phyloP scores from a whole-genome alignment of 805 yeast species.

The Scheffersomyces coipomensis region DNA sequence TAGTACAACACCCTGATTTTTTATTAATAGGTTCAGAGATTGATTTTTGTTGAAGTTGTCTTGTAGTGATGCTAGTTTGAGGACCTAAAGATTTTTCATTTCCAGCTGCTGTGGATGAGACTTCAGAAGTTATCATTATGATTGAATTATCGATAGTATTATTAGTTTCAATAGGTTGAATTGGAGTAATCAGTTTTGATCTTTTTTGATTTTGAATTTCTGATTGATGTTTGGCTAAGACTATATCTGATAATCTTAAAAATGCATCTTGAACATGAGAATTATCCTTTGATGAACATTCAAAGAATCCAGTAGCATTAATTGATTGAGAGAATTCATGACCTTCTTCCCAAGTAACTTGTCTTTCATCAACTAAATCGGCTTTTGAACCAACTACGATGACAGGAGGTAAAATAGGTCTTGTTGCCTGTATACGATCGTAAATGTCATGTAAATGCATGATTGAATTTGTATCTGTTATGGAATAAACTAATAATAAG shows the following conservation, averaged over 20 bases:
- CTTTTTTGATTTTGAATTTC: neutral
- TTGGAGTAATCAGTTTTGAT: neutral
- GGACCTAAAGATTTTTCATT: neutral
- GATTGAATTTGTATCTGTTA: conserved; percentile 24
- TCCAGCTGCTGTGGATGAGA: neutral
- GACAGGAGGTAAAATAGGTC: conserved; percentile 25
- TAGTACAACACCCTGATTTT: conserved; percentile 16
- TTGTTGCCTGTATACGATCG: conserved; percentile 19
- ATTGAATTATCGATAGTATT: neutral
- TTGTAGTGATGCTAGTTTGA: neutral
- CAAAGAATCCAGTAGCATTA: conserved; percentile 26
- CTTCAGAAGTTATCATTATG: neutral
- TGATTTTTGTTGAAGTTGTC: neutral
- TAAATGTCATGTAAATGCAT: conserved; percentile 25
- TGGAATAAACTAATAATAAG: conserved; percentile 29
- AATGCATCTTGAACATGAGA: conserved; percentile 25
- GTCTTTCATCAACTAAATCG: conserved; percentile 23
- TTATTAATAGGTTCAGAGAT: neutral
- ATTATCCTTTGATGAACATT: conserved; percentile 23
- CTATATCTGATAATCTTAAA: conserved; percentile 19
- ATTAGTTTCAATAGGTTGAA: neutral
- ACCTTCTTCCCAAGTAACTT: conserved; percentile 29
- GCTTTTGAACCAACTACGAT: conserved; percentile 29
- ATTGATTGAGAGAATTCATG: conserved; percentile 20
- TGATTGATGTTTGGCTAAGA: neutral